Evolutionary conservation across 129 eudicot species (phyloP).

Genomic region (Smallanthus sonchifolius): DNA sequence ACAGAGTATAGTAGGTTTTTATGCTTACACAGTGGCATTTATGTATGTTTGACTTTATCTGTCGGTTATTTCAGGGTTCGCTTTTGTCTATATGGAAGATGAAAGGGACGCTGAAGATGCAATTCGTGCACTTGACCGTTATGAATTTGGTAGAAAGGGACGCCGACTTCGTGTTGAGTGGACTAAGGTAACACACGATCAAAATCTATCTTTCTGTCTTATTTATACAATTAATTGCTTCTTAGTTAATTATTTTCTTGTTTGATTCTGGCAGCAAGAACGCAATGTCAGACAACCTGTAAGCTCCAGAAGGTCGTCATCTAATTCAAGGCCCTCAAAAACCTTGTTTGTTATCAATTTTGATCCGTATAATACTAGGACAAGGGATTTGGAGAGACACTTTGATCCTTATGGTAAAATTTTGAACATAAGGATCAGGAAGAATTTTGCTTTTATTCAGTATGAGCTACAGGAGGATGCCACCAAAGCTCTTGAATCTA

Average conservation of each 20-base stretch:
- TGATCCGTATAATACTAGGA: conserved; percentile 70
- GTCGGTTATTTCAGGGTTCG: conserved; percentile 53
- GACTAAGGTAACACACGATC: conserved; percentile 60
- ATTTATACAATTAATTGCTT: not conserved
- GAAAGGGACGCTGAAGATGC: conserved; percentile 98
- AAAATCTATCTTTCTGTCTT: not conserved
- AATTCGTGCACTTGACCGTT: conserved; percentile 73
- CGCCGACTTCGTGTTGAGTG: conserved; percentile 98
- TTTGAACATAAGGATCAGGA: conserved; percentile 72
- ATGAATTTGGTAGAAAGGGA: conserved; percentile 92
- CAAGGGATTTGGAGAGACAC: conserved; percentile 81
- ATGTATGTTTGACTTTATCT: not conserved
- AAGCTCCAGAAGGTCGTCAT: conserved; percentile 56
- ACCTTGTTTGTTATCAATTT: conserved; percentile 92
- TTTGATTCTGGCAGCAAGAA: conserved; percentile 55
- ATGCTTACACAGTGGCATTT: not conserved
- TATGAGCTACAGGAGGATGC: conserved; percentile 87
- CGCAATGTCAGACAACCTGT: conserved; percentile 56
- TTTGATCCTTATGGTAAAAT: conserved; percentile 93
- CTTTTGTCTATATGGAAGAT: conserved; percentile 90
- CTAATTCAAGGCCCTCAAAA: conserved; percentile 69
- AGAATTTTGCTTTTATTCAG: conserved; percentile 85
- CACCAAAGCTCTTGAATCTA: conserved; percentile 75
- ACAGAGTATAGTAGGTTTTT: conserved; percentile 10
- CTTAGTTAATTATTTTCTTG: not conserved